Conservation (phyloP, 1,284 basidiomycete species). For the Ustilago tritici region DNA sequence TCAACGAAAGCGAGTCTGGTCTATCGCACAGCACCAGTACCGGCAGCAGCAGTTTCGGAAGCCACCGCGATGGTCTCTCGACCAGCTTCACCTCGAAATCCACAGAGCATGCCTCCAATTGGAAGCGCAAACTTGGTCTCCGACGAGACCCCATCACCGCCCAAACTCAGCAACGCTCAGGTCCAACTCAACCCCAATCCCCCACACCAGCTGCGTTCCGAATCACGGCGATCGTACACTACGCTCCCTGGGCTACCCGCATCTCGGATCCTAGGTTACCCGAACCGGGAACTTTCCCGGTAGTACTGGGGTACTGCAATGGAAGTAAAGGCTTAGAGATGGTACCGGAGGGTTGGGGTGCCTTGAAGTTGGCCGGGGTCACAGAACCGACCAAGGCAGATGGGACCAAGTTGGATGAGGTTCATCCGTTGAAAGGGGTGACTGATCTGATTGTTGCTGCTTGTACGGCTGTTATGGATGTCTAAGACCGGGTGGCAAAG, state of each 20-base stretch:
- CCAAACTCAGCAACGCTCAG: not conserved
- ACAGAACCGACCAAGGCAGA: constrained; percentile 19
- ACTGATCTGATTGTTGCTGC: constrained; percentile 53
- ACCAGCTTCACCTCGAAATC: constrained; percentile 11
- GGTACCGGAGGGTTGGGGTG: constrained; percentile 55
- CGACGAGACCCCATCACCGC: constrained; percentile 5
- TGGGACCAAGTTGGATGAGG: constrained; percentile 16
- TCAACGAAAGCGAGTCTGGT: constrained; percentile 10
- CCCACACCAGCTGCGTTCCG: constrained; percentile 38
- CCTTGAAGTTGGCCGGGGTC: constrained; percentile 33
- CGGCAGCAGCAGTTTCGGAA: constrained; percentile 19
- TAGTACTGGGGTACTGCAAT: constrained; percentile 57
- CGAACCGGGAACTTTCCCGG: constrained; percentile 48
- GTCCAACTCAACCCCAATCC: constrained; percentile 9
- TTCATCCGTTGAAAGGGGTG: constrained; percentile 43
- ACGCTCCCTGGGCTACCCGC: constrained; percentile 34
- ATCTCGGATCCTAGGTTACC: constrained; percentile 39
- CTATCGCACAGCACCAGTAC: constrained; percentile 30
- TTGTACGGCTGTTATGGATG: constrained; percentile 53
- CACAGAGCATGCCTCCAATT: constrained; percentile 22
- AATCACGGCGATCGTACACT: constrained; percentile 47
- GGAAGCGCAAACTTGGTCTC: constrained; percentile 49
- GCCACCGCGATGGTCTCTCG: constrained; percentile 8
- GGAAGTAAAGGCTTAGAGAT: constrained; percentile 41
- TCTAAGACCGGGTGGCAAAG: constrained; percentile 10